Conservation (phyloP, 164 flowering plant species). For the Magnolia officinalis region DNA sequence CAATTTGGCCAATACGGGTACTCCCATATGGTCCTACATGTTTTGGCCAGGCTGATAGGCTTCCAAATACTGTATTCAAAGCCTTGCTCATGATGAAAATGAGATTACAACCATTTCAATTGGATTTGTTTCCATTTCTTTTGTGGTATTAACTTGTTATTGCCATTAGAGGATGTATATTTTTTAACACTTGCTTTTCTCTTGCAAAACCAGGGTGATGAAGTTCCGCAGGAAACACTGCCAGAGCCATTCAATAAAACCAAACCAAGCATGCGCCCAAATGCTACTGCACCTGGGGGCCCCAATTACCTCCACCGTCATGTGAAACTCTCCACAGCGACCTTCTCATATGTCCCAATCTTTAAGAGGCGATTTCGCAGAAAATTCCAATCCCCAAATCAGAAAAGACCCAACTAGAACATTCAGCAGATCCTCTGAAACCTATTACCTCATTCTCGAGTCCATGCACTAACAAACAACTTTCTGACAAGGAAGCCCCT, state of each 20-base stretch:
- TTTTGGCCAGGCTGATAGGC: too few relatives aligned
- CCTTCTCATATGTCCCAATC: conserved; percentile 37
- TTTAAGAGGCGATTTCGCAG: conserved; percentile 39
- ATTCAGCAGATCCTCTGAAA: background rate
- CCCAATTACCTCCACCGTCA: conserved; percentile 18
- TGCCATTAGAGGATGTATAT: too few relatives aligned
- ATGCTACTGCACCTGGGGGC: background rate
- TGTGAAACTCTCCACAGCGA: conserved; percentile 10
- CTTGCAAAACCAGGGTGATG: conserved; percentile 44
- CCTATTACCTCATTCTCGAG: background rate
- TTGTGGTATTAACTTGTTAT: background rate
- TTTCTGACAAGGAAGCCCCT: too few relatives aligned
- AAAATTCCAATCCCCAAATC: conserved; percentile 15
- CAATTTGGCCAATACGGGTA: too few relatives aligned
- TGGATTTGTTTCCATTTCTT: background rate
- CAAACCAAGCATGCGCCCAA: conserved; percentile 14
- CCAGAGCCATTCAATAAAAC: conserved; percentile 50
- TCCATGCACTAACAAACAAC: too few relatives aligned
- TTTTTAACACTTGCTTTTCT: background rate
- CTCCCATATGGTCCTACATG: too few relatives aligned
- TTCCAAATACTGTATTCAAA: too few relatives aligned
- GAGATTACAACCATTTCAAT: background rate
- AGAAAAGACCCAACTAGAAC: conserved; percentile 15
- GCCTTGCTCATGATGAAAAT: too few relatives aligned
- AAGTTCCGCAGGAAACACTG: conserved; percentile 56